Base-by-base conservation (phyloP, 2,329 filamentous ascomycete species). In the Aspergillus sp. region DNA sequence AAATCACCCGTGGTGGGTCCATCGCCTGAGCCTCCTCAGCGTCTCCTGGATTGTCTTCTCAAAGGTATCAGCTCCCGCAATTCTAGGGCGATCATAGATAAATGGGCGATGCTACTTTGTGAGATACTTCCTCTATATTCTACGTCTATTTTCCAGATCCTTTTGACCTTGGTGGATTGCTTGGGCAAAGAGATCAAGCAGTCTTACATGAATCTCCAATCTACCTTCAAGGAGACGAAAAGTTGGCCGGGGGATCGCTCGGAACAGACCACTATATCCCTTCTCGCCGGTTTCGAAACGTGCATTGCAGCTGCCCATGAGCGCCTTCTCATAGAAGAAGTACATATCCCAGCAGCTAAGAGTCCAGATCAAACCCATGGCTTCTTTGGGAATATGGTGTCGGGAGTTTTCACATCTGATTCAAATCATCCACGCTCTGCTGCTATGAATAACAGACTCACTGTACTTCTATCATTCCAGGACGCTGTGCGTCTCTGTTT, bases 351-450 rank as follows among this genome's bases (percentile, higher is more conserved):
- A 55, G 78, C 85, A 34, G 78, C 82, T 43, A 96, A 96, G 76
- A 88, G 86, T 58, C 90, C 91, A 20, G 90, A 96, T 67, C 89
- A 91, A 64, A 85, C 88, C 13, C 90, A 93, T 69, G 88, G 91
- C 5, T 93, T 97, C 71, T 96, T 98, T 68, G 92, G 92, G 44
- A 96, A 91, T 65, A 96, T 97, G 85, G 90, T 96, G 1, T 95
- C 92, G 1, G 91, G 91, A 1, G 90, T 96, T 0, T 96, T 96
- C 70, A 84, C 91, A 38, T 85, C 89, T 1, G 92, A 97, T 58
- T 81, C 85, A 1, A 86, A 84, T 2, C 89, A 93, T 59, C 83
- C 86, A n/a, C 87, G 92, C 48, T 91, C 88, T 58, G 86, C 88
- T 7, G 92, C 90, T n/a, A 92, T 93, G 8, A 99, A 98, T 68